Conservation (phyloP, 139 green algal species). For the Chlorokybus atmophyticus region DNA sequence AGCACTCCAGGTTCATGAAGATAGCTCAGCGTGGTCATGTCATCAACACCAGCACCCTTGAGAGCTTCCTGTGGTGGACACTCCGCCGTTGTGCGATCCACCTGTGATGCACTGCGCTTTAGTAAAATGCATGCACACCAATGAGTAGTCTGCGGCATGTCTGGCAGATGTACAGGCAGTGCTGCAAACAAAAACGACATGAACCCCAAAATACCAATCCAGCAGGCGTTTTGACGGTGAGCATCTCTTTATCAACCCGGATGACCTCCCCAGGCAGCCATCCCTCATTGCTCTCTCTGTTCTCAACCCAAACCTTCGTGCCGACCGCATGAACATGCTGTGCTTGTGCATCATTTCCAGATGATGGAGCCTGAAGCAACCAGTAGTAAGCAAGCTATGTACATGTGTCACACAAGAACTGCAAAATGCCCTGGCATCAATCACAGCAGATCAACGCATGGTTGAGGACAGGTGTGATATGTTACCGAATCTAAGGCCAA, state of each 20-base stretch:
- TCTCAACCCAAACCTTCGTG: conserved; percentile 4
- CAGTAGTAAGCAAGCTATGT: too few species aligned
- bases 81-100: background rate
- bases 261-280: conserved; percentile 1
- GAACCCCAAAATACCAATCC: background rate
- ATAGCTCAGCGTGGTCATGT: conserved; percentile 96
- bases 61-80: background rate
- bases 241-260: conserved; percentile 3
- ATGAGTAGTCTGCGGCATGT: background rate
- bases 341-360: background rate
- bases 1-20: conserved; percentile 94
- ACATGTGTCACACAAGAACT: too few species aligned
- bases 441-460: too few species aligned
- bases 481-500: too few species aligned
- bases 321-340: conserved; percentile 5
- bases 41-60: conserved; percentile 23
- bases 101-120: background rate
- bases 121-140: background rate
- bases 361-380: background rate
- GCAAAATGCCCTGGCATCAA: too few species aligned
- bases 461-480: too few species aligned
- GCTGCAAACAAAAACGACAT: background rate
- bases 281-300: conserved; percentile 3
- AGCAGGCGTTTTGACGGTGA: background rate
- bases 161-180: background rate